Evolutionary conservation across 306 rosid species (phyloP), one percentile per base, ranked within the genome.

Genomic region (Cotoneaster glaucophyllus): DNA sequence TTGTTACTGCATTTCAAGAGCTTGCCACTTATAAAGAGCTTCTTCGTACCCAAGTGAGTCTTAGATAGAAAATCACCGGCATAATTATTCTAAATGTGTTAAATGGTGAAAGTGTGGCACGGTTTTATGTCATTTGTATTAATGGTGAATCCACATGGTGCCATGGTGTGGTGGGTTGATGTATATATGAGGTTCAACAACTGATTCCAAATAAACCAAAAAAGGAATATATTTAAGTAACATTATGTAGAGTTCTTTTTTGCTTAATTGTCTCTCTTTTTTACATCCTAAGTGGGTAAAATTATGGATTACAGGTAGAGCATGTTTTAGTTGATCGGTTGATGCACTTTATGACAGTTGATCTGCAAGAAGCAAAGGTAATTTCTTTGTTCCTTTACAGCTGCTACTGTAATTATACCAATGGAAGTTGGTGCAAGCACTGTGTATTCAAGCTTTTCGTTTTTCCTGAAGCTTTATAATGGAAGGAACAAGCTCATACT

Each of bases 11-110:
- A 80, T 77, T 92, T 80, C 97, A 80, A 54, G 99, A 95, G 81
- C 90, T 95, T 76, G 97, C 97, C 84, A 81, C 93, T 50, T 89
- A 89, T 84, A 95, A 95, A 84, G 99, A 95, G 85, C 96, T 89
- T 86, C 96, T 95, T 75, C 97, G 97, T 74, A 86, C 97, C 77
- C 99, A 95, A 88, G 99, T 92, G 77, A 85, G 90, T 84, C 73
- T 81, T 81, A 15, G 43, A 44, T 14, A 31, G 52, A 53, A 69
- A 59, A 73, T 44, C 69, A 53, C 43, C 48, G 32, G 18, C 25
- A 39, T 79, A 64, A 31, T 80, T 58, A 58, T 62, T 64, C 26
- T 70, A 17, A 34, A 21, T 69, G 10, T 57, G 69, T 64, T 29
- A 18, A 24, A 10, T 34, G 22, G 73, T 70, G 58, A 50, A 41